Percentiles rank a stretch among this genome's conserved stretches.
Evolutionary conservation across 306 rosid species (phyloP).

Genomic region (Phaseolus lunatus): DNA sequence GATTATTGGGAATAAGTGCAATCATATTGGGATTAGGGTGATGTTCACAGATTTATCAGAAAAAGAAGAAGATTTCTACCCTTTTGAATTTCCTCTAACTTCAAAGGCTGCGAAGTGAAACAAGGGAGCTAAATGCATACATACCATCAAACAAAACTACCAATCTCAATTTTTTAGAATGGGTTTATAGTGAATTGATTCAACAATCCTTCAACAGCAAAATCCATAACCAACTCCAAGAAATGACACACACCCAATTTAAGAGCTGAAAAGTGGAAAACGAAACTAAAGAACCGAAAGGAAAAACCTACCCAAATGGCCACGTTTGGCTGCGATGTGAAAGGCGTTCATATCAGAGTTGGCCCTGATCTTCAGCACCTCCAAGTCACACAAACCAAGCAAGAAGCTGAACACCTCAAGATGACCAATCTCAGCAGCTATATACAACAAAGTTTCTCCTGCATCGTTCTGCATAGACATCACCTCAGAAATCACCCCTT

Average conservation of each 20-base stretch:
- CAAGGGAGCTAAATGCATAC: not conserved
- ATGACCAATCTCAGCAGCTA: slow-evolving; percentile 72
- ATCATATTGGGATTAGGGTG: not conserved
- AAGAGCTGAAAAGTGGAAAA: not conserved
- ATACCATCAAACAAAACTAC: not conserved
- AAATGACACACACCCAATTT: slow-evolving; percentile 17
- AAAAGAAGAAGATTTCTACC: not conserved
- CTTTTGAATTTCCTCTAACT: not conserved
- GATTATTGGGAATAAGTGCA: not conserved
- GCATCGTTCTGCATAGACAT: slow-evolving; percentile 80
- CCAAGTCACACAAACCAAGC: slow-evolving; percentile 61
- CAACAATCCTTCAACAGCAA: not conserved
- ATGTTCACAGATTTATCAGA: not conserved
- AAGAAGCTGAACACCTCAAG: slow-evolving; percentile 66
- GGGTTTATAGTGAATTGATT: slow-evolving; percentile 24
- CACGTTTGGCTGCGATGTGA: slow-evolving; percentile 82
- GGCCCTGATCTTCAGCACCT: slow-evolving; percentile 74
- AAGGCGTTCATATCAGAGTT: slow-evolving; percentile 78
- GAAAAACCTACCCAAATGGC: slow-evolving; percentile 68
- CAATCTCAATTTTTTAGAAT: not conserved
- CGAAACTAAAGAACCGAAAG: slow-evolving; percentile 9
- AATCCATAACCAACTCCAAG: slow-evolving; percentile 24
- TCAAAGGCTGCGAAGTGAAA: slow-evolving; percentile 28
- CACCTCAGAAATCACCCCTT: slow-evolving; percentile 57
- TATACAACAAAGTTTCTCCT: slow-evolving; percentile 71